These are phyloP conservation scores for Pulicaria dysenterica DNA, from an alignment of 129 eudicot genomes.

Conservation along the genomic window DNA sequence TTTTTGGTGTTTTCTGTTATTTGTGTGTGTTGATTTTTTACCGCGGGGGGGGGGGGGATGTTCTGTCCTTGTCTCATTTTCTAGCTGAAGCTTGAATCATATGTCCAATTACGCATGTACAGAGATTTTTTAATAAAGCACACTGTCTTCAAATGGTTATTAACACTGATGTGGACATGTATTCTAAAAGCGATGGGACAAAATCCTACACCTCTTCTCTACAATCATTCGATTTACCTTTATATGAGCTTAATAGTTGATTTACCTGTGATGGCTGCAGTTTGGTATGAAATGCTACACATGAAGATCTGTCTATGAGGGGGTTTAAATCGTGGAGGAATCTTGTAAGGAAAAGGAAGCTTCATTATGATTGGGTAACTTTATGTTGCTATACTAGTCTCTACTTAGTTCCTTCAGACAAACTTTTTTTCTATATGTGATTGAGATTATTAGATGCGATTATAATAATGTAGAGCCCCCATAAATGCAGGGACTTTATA, in stretches of 20 bases:
- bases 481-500: constrained; percentile 60
- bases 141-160: not conserved
- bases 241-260: constrained; percentile 19
- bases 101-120: constrained; percentile 1
- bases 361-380: constrained; percentile 62
- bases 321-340: constrained; percentile 64
- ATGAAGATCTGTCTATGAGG: constrained; percentile 63
- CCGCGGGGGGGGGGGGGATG: not conserved
- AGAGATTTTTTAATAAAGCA: not conserved
- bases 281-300: constrained; percentile 50
- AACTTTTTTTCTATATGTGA: constrained; percentile 5
- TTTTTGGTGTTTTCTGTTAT: not conserved
- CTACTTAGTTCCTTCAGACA: not conserved
- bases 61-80: constrained; percentile 6
- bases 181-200: constrained; percentile 7
- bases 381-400: constrained; percentile 1
- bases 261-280: constrained; percentile 31
- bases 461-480: constrained; percentile 20
- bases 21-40: too few species aligned
- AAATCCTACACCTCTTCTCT: constrained; percentile 4
- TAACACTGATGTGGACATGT: constrained; percentile 3
- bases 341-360: constrained; percentile 48
- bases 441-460: constrained; percentile 11
- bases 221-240: constrained; percentile 18
- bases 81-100: not conserved